Evolutionary conservation across 2,329 filamentous ascomycete species (phyloP).

Genomic region (Venturia nashicola): DNA sequence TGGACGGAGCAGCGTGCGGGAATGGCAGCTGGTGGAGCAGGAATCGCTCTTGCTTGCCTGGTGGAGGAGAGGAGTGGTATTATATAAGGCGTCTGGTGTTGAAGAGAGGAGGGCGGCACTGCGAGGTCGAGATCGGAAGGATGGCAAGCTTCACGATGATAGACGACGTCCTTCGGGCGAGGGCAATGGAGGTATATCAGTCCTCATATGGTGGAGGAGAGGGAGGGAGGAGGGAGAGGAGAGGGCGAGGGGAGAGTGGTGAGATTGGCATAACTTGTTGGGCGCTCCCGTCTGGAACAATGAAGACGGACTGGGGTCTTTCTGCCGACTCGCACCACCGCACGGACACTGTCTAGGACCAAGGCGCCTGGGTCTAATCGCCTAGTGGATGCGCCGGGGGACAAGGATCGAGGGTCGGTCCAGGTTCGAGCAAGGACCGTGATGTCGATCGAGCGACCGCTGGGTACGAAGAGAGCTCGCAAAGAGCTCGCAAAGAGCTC

Average conservation of each 20-base stretch:
- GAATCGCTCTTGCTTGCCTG: background rate
- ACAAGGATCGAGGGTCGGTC: background rate
- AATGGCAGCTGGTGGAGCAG: background rate
- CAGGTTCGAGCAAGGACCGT: background rate
- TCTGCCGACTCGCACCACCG: background rate
- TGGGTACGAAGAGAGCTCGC: background rate
- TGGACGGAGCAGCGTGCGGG: background rate
- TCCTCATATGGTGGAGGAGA: conserved; percentile 1
- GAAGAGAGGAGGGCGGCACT: too few species aligned
- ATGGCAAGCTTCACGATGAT: background rate
- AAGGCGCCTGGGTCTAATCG: background rate
- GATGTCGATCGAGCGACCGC: background rate
- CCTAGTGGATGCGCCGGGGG: background rate
- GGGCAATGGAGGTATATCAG: background rate
- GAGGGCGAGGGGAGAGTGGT: background rate
- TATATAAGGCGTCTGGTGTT: too few species aligned
- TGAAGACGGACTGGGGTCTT: background rate
- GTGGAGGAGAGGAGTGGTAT: background rate
- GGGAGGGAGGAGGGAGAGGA: too few species aligned
- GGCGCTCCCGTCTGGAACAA: background rate
- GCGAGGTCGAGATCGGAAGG: too few species aligned
- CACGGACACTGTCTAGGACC: background rate
- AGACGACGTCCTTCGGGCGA: background rate
- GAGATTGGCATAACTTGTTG: background rate
- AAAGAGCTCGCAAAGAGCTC: too few species aligned